Evolutionary conservation across 495 filamentous ascomycete species (phyloP), one percentile per base, ranked within the genome.

Genomic region (Tricharina praecox): DNA sequence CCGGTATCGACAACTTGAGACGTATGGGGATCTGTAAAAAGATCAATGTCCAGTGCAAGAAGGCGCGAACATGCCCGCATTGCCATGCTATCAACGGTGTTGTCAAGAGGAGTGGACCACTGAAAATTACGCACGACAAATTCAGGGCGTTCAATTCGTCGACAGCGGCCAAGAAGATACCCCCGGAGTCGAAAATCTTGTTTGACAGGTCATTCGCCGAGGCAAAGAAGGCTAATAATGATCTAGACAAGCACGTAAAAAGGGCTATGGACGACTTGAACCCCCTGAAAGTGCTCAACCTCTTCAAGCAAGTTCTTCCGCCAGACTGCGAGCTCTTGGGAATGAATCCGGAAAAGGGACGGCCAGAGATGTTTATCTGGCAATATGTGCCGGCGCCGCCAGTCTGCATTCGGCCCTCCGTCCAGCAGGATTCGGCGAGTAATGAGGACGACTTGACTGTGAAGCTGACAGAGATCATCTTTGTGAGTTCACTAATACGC

Each of bases 331-430:
- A 96, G 58, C 70, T 97, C 9, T 65, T 97, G 18, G 85, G 85
- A 2, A 72, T 97, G 62, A 75, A 93, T 52, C 84, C 90, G 25
- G 69, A 75, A 23, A 82, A 92, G 54, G 86, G 85, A 1, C 72
- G 87, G 38, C 90, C 90, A 1, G 90, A 97, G 56, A 93, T 93
- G 82, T 93, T 94, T 63, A 71, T 97, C 16, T 97, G 90, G 90
- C 85, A 93, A 62, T 94, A 85, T 61, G 71, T 97, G 20, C 90
- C 90, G 0, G 88, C 86, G 2, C 85, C 90, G 0, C 90, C 90
- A 0, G 79, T 95, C 23, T 87, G 82, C 54, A 93, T 97, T 56
- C 74, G 90, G 38, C 90, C 90, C 3, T 93, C 86, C 0, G 92
- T 96, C 4, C 76, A 78, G 28, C 88, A 96, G 60, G 90, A 95